These are phyloP conservation scores for Alternaria triticimaculans DNA, from an alignment of 2,329 filamentous ascomycete species.

Conservation along the genomic window DNA sequence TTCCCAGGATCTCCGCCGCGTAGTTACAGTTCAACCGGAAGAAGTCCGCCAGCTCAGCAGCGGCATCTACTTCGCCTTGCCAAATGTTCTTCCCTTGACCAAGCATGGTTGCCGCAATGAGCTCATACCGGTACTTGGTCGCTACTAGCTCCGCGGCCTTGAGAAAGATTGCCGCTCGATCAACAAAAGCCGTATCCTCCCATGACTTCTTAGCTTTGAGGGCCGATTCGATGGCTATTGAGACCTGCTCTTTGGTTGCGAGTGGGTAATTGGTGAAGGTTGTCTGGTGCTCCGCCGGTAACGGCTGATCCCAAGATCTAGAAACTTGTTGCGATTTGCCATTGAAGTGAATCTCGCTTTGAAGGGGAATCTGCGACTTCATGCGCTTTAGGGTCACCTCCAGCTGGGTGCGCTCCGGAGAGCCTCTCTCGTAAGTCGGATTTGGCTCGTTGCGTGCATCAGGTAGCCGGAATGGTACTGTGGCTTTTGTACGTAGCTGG, in stretches of 20 bases:
- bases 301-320: constrained; percentile 35
- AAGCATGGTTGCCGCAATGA: constrained; percentile 93
- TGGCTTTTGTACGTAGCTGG: constrained; percentile 34
- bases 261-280: constrained; percentile 82
- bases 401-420: constrained; percentile 32
- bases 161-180: constrained; percentile 89
- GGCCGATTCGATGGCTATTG: constrained; percentile 78
- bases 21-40: constrained; percentile 90
- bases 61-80: constrained; percentile 96
- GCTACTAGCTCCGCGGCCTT: constrained; percentile 90
- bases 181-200: constrained; percentile 84
- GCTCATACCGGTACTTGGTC: constrained; percentile 90
- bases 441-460: constrained; percentile 40
- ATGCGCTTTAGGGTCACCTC: constrained; percentile 34
- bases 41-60: constrained; percentile 90
- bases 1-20: constrained; percentile 83
- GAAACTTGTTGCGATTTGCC: constrained; percentile 32
- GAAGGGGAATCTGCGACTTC: constrained; percentile 34
- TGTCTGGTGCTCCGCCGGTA: constrained; percentile 63
- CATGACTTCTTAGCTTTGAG: constrained; percentile 82
- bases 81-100: constrained; percentile 97
- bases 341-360: constrained; percentile 35
- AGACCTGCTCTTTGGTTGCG: constrained; percentile 76
- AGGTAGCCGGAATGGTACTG: constrained; percentile 38
- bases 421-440: constrained; percentile 37